phyloP scores from a whole-genome alignment of 2,329 filamentous ascomycete genomes.

The Tolypocladium pustulatum region DNA sequence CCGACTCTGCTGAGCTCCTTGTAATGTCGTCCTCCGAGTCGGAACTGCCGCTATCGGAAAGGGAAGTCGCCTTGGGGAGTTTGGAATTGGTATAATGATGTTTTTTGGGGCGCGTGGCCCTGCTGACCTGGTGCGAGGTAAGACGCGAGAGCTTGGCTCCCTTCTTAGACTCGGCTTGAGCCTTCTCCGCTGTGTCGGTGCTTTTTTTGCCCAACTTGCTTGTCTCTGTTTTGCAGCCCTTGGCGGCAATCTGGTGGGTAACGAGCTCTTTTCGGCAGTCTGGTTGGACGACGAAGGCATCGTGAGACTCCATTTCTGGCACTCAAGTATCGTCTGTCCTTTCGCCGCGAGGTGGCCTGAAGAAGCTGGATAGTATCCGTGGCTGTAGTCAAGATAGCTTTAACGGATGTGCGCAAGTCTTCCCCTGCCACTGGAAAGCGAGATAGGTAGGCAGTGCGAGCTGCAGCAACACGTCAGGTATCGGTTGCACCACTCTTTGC shows the following conservation, averaged over 20 bases:
- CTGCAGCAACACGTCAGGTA: background rate
- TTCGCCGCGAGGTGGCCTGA: background rate
- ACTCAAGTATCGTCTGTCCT: background rate
- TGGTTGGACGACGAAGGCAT: constrained; percentile 6
- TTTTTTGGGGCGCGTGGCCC: constrained; percentile 7
- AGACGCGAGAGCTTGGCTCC: background rate
- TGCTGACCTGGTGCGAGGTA: background rate
- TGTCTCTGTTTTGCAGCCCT: constrained; percentile 1
- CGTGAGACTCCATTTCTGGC: constrained; percentile 9
- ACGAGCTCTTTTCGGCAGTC: constrained; percentile 8
- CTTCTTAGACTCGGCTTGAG: constrained; percentile 5
- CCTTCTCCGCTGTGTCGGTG: background rate
- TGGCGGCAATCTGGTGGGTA: background rate
- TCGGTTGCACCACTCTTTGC: background rate
- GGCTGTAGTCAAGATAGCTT: background rate
- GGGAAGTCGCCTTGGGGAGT: background rate
- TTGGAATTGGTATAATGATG: constrained; percentile 6
- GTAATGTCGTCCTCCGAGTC: background rate
- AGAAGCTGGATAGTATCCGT: background rate
- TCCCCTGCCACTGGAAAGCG: background rate
- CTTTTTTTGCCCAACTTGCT: background rate
- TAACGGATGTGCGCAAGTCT: background rate
- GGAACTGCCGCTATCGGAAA: constrained; percentile 1
- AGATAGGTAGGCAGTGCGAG: background rate
- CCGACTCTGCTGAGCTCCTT: background rate